A percentile compares a stretch with the other conserved stretches of the same genome.
These are phyloP conservation scores for Chaetomium tenue DNA, from an alignment of 495 filamentous ascomycete genomes.

Conservation along the genomic window DNA sequence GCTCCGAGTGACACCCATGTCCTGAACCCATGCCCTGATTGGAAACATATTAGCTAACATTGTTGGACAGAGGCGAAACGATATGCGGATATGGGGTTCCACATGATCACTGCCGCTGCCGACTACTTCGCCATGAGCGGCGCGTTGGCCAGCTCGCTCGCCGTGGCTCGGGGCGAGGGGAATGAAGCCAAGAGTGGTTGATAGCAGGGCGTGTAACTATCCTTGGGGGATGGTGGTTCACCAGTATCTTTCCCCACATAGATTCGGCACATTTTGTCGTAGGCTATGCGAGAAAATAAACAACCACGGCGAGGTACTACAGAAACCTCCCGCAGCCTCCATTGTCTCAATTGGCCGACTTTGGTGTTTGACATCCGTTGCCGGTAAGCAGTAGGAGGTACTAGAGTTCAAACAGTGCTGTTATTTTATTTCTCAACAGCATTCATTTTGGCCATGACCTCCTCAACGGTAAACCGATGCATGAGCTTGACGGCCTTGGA, in stretches of 20 bases:
- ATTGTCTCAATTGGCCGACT: not conserved
- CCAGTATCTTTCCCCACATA: not conserved
- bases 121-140: constrained; percentile 57
- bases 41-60: too few relatives aligned
- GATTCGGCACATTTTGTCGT: not conserved
- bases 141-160: constrained; percentile 45
- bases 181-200: constrained; percentile 30
- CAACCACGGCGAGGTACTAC: not conserved
- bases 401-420: constrained; percentile 7
- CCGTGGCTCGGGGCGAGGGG: constrained; percentile 45
- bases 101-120: constrained; percentile 69
- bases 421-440: constrained; percentile 51
- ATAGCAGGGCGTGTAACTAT: constrained; percentile 23
- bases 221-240: not conserved
- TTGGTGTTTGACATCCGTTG: not conserved
- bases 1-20: too few relatives aligned
- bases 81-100: constrained; percentile 67
- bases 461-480: constrained; percentile 71
- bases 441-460: constrained; percentile 71
- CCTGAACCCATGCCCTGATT: too few relatives aligned
- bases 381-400: not conserved
- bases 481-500: constrained; percentile 73
- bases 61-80: constrained; percentile 47
- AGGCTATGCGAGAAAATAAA: not conserved
- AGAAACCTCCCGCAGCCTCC: not conserved